phyloP scores from a whole-genome alignment of 1,139 yeast genomes.

The Blastobotrys serpentis region DNA sequence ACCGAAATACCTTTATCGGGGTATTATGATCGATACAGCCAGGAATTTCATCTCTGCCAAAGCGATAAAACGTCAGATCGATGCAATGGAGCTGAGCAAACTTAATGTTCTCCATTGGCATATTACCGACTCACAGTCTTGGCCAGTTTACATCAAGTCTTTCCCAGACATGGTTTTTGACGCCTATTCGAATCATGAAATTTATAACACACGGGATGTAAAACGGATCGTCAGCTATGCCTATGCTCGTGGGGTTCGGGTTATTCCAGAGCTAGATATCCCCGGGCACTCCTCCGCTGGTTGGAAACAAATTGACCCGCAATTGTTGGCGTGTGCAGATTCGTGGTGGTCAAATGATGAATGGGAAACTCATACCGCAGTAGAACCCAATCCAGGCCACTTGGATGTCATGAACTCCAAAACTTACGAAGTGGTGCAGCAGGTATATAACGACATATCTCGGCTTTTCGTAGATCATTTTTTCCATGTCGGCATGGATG shows the following conservation, averaged over 20 bases:
- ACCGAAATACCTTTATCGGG: slow-evolving; percentile 48
- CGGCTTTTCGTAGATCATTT: slow-evolving; percentile 41
- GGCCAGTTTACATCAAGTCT: slow-evolving; percentile 45
- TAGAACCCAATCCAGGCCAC: slow-evolving; percentile 47
- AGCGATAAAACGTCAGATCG: slow-evolving; percentile 43
- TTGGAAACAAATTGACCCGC: slow-evolving; percentile 43
- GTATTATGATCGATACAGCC: slow-evolving; percentile 47
- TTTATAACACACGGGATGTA: slow-evolving; percentile 42
- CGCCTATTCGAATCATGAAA: slow-evolving; percentile 45
- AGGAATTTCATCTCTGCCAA: slow-evolving; percentile 43
- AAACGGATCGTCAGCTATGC: slow-evolving; percentile 42
- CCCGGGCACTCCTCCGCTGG: slow-evolving; percentile 53
- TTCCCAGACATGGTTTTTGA: slow-evolving; percentile 48
- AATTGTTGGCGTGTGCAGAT: slow-evolving; percentile 42
- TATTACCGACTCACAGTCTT: slow-evolving; percentile 47
- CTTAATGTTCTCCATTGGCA: slow-evolving; percentile 52
- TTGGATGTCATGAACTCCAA: slow-evolving; percentile 42
- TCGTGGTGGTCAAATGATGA: slow-evolving; percentile 28
- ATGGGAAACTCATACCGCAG: slow-evolving; percentile 38
- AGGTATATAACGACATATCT: slow-evolving; percentile 43
- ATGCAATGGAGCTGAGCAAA: slow-evolving; percentile 46
- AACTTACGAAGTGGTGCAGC: slow-evolving; percentile 41
- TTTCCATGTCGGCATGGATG: slow-evolving; percentile 52
- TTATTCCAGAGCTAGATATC: slow-evolving; percentile 50
- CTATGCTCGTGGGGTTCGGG: slow-evolving; percentile 44